phyloP scores from a whole-genome alignment of 768 basidiomycete genomes.

The Lyophyllum shimeji region DNA sequence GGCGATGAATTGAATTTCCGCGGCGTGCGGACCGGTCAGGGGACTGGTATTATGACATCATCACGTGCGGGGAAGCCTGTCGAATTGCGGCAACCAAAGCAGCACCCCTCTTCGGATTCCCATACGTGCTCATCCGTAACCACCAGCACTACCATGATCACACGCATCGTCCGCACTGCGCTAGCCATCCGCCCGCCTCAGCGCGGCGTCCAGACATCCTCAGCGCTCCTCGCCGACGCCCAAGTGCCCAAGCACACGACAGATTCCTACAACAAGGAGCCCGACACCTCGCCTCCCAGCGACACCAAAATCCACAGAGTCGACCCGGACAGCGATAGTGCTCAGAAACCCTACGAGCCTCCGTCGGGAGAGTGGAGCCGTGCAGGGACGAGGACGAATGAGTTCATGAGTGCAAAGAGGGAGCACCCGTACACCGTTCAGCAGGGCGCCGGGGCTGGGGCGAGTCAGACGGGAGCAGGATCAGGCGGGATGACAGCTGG shows the following conservation, averaged over 20 bases:
- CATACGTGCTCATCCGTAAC: not conserved
- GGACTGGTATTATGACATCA: constrained; percentile 8
- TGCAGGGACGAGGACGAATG: constrained; percentile 37
- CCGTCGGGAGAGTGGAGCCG: constrained; percentile 46
- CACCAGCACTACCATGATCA: constrained; percentile 13
- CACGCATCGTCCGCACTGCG: constrained; percentile 1
- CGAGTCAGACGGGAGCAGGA: constrained; percentile 23
- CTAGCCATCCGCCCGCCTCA: not conserved
- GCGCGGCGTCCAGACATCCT: constrained; percentile 4
- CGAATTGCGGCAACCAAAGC: not conserved
- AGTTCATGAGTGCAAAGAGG: constrained; percentile 31
- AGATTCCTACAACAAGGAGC: constrained; percentile 49
- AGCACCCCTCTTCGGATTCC: not conserved
- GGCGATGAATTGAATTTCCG: too few species aligned
- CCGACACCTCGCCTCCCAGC: constrained; percentile 41
- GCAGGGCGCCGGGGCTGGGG: constrained; percentile 24
- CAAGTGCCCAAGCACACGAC: constrained; percentile 24
- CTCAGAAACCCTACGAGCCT: constrained; percentile 49
- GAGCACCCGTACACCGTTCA: constrained; percentile 29
- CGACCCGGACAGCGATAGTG: constrained; percentile 41
- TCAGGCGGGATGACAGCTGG: constrained; percentile 29
- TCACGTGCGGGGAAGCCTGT: constrained; percentile 9
- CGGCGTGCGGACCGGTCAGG: too few species aligned
- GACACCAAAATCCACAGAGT: constrained; percentile 45
- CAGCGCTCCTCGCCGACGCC: not conserved